These are phyloP conservation scores for Debaryomyces psychrophilus DNA, from an alignment of 1,139 yeast genomes.

Conservation along the genomic window DNA sequence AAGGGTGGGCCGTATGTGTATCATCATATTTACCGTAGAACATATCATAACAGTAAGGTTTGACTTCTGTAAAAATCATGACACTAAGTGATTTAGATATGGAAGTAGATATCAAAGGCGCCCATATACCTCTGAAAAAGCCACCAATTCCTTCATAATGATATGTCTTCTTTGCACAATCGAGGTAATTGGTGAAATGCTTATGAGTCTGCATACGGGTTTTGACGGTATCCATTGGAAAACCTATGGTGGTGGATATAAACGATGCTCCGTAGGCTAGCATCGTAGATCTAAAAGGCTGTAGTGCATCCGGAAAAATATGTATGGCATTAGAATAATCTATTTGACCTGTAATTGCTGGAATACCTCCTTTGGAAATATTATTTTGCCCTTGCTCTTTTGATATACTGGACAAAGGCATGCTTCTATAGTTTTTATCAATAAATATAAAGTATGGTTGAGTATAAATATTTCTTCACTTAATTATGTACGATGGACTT, in stretches of 20 bases:
- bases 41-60: constrained; percentile 49
- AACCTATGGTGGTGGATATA: constrained; percentile 71
- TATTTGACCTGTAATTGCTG: constrained; percentile 49
- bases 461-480: neutral
- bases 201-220: constrained; percentile 82
- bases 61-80: constrained; percentile 59
- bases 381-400: constrained; percentile 13
- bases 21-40: constrained; percentile 24
- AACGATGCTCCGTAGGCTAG: constrained; percentile 69
- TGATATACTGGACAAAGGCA: neutral
- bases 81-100: constrained; percentile 69
- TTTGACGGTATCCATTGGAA: constrained; percentile 82
- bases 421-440: neutral
- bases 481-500: neutral
- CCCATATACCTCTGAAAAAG: constrained; percentile 74
- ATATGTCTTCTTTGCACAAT: constrained; percentile 62
- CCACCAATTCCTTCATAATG: constrained; percentile 68
- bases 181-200: constrained; percentile 56
- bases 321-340: constrained; percentile 44
- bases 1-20: constrained; percentile 31
- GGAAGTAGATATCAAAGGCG: constrained; percentile 70
- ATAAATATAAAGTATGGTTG: neutral
- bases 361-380: constrained; percentile 26
- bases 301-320: constrained; percentile 51
- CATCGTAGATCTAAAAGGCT: constrained; percentile 61